Evolutionary conservation across 1,284 basidiomycete species (phyloP), one percentile per base, ranked within the genome.

Genomic region (Amylostereum areolatum): DNA sequence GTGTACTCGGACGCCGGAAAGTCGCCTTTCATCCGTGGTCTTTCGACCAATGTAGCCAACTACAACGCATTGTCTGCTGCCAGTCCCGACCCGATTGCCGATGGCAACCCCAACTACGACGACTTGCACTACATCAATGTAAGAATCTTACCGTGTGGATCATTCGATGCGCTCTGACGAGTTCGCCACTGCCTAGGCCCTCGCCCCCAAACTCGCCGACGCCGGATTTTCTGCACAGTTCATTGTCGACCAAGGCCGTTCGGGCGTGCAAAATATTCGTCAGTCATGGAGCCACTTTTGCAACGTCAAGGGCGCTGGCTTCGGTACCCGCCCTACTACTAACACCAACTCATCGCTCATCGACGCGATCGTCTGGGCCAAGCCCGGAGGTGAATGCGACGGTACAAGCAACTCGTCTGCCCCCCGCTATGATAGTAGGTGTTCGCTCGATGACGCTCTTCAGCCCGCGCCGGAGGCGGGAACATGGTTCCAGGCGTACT

Each of bases 371-470:
- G 79, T 83, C 54, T 83, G 80, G 81, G 74, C 81, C 57, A 84
- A 85, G 69, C 80, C 81, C 49, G 80, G 80, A 73, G 81, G 81
- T 55, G 81, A 83, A 65, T 78, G 72, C 53, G 81, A 83, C 60
- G 81, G 81, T 55, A 83, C 81, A 40, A 77, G 73, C 55, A 74
- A 83, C 71, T 72, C 69, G 45, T 76, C 74, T 11, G 66, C 81
- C 18, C 56, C 73, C 18, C 74, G 81, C 49, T 83, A 72, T 62
- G 81, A 85, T 64, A 66, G 69, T 48, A 75, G 75, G 53, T 83
- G 80, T 60, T 59, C 54, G 27, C 50, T 77, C 74, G 63, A 66
- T 45, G 79, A 81, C 60, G 78, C 80, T 51, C 60, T 65, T 30
- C 66, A 73, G 54, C 77, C 77, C 52, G 77, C 80, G 28, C 80